Percentiles rank a stretch among this genome's conserved stretches.
Evolutionary conservation across 495 filamentous ascomycete genomes (phyloP).

Genomic region (Penicillium ucsense): DNA sequence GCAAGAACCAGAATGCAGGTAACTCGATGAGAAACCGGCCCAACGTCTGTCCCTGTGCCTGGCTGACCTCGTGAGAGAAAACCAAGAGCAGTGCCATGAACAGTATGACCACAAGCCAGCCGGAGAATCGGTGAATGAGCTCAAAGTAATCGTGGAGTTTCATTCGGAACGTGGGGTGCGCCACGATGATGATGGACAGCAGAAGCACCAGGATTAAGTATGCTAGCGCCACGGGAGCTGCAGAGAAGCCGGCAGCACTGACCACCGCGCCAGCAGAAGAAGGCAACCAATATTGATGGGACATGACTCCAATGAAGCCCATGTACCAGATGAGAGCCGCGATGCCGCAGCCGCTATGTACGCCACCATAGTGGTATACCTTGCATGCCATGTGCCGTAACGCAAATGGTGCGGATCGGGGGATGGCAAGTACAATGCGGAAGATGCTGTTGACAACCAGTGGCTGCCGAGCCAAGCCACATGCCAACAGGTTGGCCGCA

Average conservation of each 20-base stretch:
- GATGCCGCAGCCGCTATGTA: constrained; percentile 64
- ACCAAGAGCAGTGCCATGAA: constrained; percentile 31
- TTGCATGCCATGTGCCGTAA: constrained; percentile 60
- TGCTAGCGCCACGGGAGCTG: constrained; percentile 23
- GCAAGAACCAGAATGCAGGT: constrained; percentile 36
- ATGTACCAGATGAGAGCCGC: constrained; percentile 63
- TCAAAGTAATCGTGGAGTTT: constrained; percentile 48
- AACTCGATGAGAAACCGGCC: constrained; percentile 27
- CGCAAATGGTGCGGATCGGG: constrained; percentile 50
- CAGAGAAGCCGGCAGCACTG: constrained; percentile 14
- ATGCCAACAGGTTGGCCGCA: constrained; percentile 41
- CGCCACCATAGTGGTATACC: constrained; percentile 67
- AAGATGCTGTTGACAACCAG: constrained; percentile 67
- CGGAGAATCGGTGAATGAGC: constrained; percentile 45
- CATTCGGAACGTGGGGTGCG: constrained; percentile 35
- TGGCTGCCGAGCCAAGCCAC: constrained; percentile 63
- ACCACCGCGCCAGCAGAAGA: constrained; percentile 4
- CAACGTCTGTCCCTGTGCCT: constrained; percentile 14
- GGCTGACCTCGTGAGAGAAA: constrained; percentile 25
- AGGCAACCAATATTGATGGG: constrained; percentile 31
- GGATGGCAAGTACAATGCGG: constrained; percentile 46
- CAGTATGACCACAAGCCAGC: constrained; percentile 43
- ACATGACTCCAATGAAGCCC: constrained; percentile 42
- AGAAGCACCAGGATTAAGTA: constrained; percentile 34
- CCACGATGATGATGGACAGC: constrained; percentile 32